A percentile compares a stretch with the other conserved stretches of the same genome.
These are phyloP conservation scores for Pilobolus umbonatus DNA, from an alignment of 192 early-diverging fungal genomes.

Conservation along the genomic window DNA sequence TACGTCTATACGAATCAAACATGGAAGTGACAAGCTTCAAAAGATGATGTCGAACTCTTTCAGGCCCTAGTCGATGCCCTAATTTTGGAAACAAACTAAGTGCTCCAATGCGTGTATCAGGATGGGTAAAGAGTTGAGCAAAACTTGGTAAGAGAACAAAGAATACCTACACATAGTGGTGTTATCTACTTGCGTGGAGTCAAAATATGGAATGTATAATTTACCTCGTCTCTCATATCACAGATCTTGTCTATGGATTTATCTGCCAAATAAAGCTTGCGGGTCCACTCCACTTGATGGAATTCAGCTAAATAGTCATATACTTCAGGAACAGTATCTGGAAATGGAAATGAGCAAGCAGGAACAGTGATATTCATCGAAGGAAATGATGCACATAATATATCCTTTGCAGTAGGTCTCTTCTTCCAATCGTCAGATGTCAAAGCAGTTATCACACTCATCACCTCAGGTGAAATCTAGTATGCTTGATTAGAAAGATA, in stretches of 20 bases:
- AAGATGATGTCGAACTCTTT: slow-evolving; percentile 40
- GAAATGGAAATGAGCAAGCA: slow-evolving; percentile 40
- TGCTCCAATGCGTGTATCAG: slow-evolving; percentile 40
- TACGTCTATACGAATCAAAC: slow-evolving; percentile 51
- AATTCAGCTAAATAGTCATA: slow-evolving; percentile 54
- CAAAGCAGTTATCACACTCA: slow-evolving; percentile 38
- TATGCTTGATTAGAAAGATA: neutral
- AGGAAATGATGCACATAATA: slow-evolving; percentile 46
- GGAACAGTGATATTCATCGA: slow-evolving; percentile 38
- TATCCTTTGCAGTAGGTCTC: slow-evolving; percentile 44
- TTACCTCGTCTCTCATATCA: slow-evolving; percentile 36
- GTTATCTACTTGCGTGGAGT: neutral
- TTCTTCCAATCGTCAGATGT: slow-evolving; percentile 38
- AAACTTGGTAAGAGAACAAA: slow-evolving; percentile 52
- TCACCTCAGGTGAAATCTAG: slow-evolving; percentile 46
- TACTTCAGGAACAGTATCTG: slow-evolving; percentile 45
- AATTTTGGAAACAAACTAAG: slow-evolving; percentile 50
- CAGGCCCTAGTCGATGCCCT: slow-evolving; percentile 44
- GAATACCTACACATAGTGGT: slow-evolving; percentile 36
- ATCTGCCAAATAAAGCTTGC: slow-evolving; percentile 39
- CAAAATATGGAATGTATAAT: neutral
- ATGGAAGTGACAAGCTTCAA: slow-evolving; percentile 54
- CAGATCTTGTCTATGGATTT: slow-evolving; percentile 48
- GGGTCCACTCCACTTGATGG: slow-evolving; percentile 31
- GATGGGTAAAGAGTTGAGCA: slow-evolving; percentile 41